Percentiles rank a stretch among this genome's conserved stretches.
Evolutionary conservation across 2,329 filamentous ascomycete species (phyloP).

Genomic region (Colletotrichum abscissum): DNA sequence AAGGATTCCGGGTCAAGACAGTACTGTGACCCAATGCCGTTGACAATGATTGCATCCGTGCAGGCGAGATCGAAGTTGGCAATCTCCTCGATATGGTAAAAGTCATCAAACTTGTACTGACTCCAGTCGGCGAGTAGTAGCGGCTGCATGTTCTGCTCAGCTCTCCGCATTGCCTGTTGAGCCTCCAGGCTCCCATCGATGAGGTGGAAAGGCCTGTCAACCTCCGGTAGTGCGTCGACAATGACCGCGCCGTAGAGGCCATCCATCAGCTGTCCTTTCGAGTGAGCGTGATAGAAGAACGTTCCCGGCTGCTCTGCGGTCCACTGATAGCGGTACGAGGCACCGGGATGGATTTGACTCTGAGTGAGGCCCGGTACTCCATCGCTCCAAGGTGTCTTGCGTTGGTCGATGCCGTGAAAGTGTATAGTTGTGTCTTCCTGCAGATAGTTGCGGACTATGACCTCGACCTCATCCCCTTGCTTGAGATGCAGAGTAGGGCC

Average conservation of each 20-base stretch:
- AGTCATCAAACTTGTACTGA: slow-evolving; percentile 32
- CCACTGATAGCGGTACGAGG: slow-evolving; percentile 48
- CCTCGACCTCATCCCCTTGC: slow-evolving; percentile 37
- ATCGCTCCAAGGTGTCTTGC: slow-evolving; percentile 54
- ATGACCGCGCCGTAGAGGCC: slow-evolving; percentile 31
- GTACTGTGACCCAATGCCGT: neutral
- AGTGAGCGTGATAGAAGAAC: slow-evolving; percentile 30
- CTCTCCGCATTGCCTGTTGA: neutral
- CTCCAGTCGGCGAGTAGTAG: slow-evolving; percentile 35
- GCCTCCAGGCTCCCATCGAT: neutral
- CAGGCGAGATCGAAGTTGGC: slow-evolving; percentile 16
- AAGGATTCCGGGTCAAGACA: neutral
- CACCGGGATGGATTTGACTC: slow-evolving; percentile 48
- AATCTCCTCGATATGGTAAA: neutral
- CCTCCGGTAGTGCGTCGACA: neutral
- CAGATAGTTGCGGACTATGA: slow-evolving; percentile 42
- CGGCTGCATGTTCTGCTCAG: slow-evolving; percentile 12
- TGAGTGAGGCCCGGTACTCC: slow-evolving; percentile 58
- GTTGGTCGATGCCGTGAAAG: slow-evolving; percentile 39
- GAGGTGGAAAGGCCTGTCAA: neutral
- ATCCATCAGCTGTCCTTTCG: slow-evolving; percentile 23
- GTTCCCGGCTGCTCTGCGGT: slow-evolving; percentile 27
- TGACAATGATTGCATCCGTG: slow-evolving; percentile 15
- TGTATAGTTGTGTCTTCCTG: slow-evolving; percentile 44
- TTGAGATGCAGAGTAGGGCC: slow-evolving; percentile 29